A percentile compares a stretch with the other conserved stretches of the same genome.
These are phyloP conservation scores for Colletotrichum sidae DNA, from an alignment of 2,329 filamentous ascomycete genomes.

Conservation along the genomic window DNA sequence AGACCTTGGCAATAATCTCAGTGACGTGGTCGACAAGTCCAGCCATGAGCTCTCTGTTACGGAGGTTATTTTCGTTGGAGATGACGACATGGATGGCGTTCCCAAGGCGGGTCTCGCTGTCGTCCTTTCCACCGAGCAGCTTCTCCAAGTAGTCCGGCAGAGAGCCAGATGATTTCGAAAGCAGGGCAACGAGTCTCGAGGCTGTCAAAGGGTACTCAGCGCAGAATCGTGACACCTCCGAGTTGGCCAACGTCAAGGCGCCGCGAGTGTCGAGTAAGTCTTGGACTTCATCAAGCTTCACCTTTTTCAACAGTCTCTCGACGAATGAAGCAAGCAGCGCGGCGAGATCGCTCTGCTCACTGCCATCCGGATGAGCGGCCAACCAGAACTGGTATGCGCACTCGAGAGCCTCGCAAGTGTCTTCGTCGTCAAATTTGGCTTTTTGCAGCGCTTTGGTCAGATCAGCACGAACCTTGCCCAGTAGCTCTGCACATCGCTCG, in stretches of 20 bases:
- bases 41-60: conserved; percentile 46
- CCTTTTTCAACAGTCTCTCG: conserved; percentile 42
- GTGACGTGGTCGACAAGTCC: conserved; percentile 49
- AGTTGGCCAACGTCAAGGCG: not conserved
- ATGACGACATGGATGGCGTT: conserved; percentile 47
- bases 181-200: conserved; percentile 32
- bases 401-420: conserved; percentile 55
- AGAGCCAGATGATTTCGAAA: conserved; percentile 14
- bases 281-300: conserved; percentile 19
- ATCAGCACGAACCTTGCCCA: conserved; percentile 47
- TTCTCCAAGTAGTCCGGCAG: conserved; percentile 30
- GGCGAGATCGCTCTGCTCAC: conserved; percentile 44
- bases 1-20: conserved; percentile 41
- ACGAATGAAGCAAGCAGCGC: conserved; percentile 49
- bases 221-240: conserved; percentile 24
- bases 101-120: conserved; percentile 30
- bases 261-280: conserved; percentile 2
- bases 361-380: conserved; percentile 51
- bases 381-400: conserved; percentile 54
- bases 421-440: conserved; percentile 46
- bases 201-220: conserved; percentile 27
- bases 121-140: conserved; percentile 12
- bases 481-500: conserved; percentile 46
- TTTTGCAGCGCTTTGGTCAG: conserved; percentile 48
- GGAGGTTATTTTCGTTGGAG: conserved; percentile 52